Base-by-base conservation (phyloP, 2,329 filamentous ascomycete genomes). In the Drechslera avenae region DNA sequence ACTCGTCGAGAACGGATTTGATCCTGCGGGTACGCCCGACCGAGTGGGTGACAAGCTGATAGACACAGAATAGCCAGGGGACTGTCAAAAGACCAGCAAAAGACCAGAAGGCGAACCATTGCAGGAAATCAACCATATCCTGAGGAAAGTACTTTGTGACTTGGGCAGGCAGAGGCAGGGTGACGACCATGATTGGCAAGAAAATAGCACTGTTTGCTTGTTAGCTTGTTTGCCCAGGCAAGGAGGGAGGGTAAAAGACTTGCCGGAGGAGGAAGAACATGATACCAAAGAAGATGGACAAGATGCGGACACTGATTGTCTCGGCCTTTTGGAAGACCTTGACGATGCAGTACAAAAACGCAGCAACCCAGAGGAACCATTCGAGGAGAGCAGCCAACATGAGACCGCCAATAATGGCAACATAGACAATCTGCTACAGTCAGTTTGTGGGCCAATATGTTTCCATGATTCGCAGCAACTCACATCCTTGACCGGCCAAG, bases 51-150 rank as follows among this genome's bases (percentile, higher is more conserved):
- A 96, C 89, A 4, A 97, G 83, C 66, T 95, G 89, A 69, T 95
- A 96, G 48, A 97, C 83, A 73, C 92, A 97, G 68, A 97, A 89
- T 3, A 96, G 81, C 91, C 91, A 97, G 0, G 94, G 94, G 1
- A 96, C 80, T 0, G 89, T 91, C 50, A 99, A 78, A 8, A 97
- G 84, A 57, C 85, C 84, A 0, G 92, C 88, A 62, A 97, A 97
- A 21, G 88, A 86, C 87, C 90, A 97, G 73, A 97, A 97, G 3
- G 91, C 92, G 68, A 97, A 96, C 89, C 91, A 95, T 70, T 97
- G 92, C 12, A 97, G 81, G 39, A 89, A 81, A 2, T 71, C 74
- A 33, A 94, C 88, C 79, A 94, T 83, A 1, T 73, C 46, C 2
- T 71, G 47, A 0, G 93, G 92, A 76, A 93, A 95, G 62, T 89